These are phyloP conservation scores for Podospora sp. DNA, from an alignment of 495 filamentous ascomycete species.

Conservation along the genomic window DNA sequence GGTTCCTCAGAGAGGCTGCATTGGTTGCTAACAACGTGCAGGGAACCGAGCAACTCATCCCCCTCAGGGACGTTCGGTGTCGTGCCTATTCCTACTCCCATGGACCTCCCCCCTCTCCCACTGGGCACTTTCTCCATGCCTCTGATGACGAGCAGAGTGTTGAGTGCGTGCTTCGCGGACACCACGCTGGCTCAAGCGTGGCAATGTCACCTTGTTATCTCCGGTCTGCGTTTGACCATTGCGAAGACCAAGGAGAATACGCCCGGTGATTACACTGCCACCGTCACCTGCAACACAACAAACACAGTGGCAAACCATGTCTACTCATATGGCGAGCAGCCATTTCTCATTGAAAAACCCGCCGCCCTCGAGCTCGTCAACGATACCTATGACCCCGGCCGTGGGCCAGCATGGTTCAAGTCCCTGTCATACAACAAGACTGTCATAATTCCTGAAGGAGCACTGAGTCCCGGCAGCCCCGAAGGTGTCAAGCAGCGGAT, in stretches of 20 bases:
- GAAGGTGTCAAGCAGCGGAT: conserved; percentile 18
- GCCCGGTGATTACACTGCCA: conserved; percentile 37
- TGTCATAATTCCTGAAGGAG: conserved; percentile 67
- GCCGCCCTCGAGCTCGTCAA: conserved; percentile 62
- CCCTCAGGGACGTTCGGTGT: conserved; percentile 63
- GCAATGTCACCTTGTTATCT: conserved; percentile 59
- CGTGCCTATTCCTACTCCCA: conserved; percentile 59
- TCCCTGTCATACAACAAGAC: conserved; percentile 74
- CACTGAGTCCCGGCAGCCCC: conserved; percentile 37
- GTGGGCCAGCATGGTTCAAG: conserved; percentile 79
- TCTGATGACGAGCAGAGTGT: conserved; percentile 55
- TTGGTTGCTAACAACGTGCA: conserved; percentile 27
- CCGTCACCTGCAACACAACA: conserved; percentile 39
- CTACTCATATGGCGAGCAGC: conserved; percentile 74
- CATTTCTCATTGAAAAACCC: conserved; percentile 56
- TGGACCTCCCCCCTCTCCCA: conserved; percentile 60
- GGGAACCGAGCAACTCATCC: conserved; percentile 26
- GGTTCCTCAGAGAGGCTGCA: neutral
- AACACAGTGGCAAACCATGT: conserved; percentile 37
- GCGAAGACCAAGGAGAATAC: conserved; percentile 16
- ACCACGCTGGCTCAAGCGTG: conserved; percentile 64
- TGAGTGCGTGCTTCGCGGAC: conserved; percentile 67
- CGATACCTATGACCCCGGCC: conserved; percentile 59
- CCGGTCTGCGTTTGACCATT: conserved; percentile 40
- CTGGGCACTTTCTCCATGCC: conserved; percentile 68